Evolutionary conservation across 306 rosid genomes (phyloP), one percentile per base, ranked within the genome.

Genomic region (Sophora flavescens): DNA sequence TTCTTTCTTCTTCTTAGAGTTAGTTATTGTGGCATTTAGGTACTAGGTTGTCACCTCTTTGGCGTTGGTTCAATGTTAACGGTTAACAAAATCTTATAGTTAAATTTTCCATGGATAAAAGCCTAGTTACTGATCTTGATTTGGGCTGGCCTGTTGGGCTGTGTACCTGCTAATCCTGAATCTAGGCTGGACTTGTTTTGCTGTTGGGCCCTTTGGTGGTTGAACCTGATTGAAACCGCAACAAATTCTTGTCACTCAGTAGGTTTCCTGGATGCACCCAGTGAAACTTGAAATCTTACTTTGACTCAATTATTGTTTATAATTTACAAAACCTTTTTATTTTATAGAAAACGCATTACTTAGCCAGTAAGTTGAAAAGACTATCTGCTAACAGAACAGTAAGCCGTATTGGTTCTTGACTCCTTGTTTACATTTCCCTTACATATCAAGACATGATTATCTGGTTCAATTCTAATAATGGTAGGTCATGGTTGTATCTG

Each of bases 1-100:
- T 70, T 68, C 59, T 45, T 38, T 69, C 68, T 42, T 78, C 68
- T 48, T 50, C 54, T 47, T 41, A 11, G 51, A 58, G 54, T 47
- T 41, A 11, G 51, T 50, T 76, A 75, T 79, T 52, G 66, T 67
- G 77, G 15, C 32, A 42, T 60, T 71, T 70, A 28, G 73, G 39
- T 42, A 57, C 76, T 17, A 15, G 10, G 22, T 32, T 70, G 41
- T 18, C 32, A 45, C 54, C 6, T 50, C 68, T 53, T 68, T 62
- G 78, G 26, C 66, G n/a, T 62, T 68, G 74, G 30, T 39, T 32
- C 57, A 78, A 56, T 18, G 41, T 58, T 13, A 12, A 68, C 50
- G 44, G 30, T 47, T 59, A 47, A 45, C 45, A 6, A 44, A 48
- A 57, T 48, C 38, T 68, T 22, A 18, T 16, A 28, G 8, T 59